These are phyloP conservation scores for Lactifluus rugatus DNA, from an alignment of 768 basidiomycete genomes.

Conservation along the genomic window DNA sequence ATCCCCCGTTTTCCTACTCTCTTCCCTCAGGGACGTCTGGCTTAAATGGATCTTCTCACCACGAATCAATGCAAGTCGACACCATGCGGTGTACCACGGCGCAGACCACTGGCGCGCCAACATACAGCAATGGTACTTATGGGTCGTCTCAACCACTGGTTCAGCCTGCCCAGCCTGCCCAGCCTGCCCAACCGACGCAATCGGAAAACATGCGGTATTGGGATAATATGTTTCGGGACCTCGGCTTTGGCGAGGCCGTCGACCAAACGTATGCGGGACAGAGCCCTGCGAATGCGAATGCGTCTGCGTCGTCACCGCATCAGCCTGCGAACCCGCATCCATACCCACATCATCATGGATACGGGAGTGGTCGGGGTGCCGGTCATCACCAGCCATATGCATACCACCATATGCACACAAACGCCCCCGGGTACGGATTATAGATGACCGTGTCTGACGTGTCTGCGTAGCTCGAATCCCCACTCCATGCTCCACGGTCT, in stretches of 20 bases:
- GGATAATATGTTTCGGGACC: conserved; percentile 65
- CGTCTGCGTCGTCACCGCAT: neutral
- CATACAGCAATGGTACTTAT: conserved; percentile 1
- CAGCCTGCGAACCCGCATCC: neutral
- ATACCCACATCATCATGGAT: neutral
- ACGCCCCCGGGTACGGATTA: conserved; percentile 17
- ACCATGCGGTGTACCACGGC: neutral
- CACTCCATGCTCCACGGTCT: neutral
- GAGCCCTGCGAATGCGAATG: neutral
- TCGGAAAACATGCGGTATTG: conserved; percentile 59
- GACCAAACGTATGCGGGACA: conserved; percentile 20
- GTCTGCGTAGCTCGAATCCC: neutral
- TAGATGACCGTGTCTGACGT: neutral
- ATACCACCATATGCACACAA: conserved; percentile 19
- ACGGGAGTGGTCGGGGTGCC: neutral
- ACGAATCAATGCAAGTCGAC: conserved; percentile 14
- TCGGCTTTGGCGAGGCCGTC: conserved; percentile 47
- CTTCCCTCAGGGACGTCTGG: conserved; percentile 1
- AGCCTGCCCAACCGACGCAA: neutral
- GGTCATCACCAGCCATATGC: conserved; percentile 10
- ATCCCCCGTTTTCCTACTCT: neutral
- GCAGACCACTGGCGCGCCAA: conserved; percentile 20
- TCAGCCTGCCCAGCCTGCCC: neutral
- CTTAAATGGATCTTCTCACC: neutral
- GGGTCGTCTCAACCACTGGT: neutral